These are phyloP conservation scores for Fusarium fujikuroi DNA, from an alignment of 2,329 filamentous ascomycete species.

Conservation along the genomic window DNA sequence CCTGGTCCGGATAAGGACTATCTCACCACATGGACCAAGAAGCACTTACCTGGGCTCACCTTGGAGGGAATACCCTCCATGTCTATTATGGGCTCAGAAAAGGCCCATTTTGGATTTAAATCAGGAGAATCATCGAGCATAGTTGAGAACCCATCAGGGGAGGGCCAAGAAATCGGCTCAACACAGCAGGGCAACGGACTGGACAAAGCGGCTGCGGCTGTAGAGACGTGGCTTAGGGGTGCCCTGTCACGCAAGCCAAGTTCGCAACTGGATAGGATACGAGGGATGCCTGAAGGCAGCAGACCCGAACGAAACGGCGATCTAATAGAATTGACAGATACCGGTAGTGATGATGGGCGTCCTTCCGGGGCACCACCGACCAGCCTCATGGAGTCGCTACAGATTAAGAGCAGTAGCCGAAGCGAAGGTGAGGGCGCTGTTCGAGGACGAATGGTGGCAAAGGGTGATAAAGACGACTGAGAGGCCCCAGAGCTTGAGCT, in stretches of 20 bases:
- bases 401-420: conserved; percentile 50
- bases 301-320: conserved; percentile 61
- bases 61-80: conserved; percentile 75
- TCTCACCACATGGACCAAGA: conserved; percentile 84
- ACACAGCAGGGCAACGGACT: conserved; percentile 66
- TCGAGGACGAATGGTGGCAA: conserved; percentile 53
- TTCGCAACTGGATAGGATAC: conserved; percentile 59
- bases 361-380: conserved; percentile 37
- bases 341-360: conserved; percentile 65
- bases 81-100: conserved; percentile 71
- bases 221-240: conserved; percentile 91
- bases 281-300: conserved; percentile 51
- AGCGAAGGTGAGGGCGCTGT: conserved; percentile 52
- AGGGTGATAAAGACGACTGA: conserved; percentile 47
- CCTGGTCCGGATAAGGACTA: conserved; percentile 87
- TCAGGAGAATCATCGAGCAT: conserved; percentile 53
- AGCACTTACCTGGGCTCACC: conserved; percentile 82
- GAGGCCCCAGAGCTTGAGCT: not conserved
- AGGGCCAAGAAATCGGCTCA: conserved; percentile 56
- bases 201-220: conserved; percentile 85
- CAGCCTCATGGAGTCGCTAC: conserved; percentile 47
- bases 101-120: conserved; percentile 66
- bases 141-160: conserved; percentile 63
- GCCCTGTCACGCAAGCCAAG: conserved; percentile 73
- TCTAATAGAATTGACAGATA: conserved; percentile 77